These are phyloP conservation scores for Termitomyces heimii DNA, from an alignment of 768 basidiomycete species.

Conservation along the genomic window DNA sequence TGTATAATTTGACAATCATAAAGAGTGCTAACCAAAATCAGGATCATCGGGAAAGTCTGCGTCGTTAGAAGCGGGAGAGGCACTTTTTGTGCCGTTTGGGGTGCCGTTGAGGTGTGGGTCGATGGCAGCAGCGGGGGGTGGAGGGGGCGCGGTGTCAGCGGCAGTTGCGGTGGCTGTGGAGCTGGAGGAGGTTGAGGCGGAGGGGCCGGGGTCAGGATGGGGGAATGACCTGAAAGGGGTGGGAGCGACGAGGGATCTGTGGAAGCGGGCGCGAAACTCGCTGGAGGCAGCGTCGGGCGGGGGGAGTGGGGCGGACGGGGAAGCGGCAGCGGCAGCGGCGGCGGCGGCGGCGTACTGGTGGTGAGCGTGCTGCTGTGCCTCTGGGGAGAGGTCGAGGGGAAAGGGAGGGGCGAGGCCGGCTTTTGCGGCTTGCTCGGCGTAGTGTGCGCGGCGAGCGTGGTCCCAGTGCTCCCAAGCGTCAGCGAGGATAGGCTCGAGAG, in stretches of 20 bases:
- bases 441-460: conserved; percentile 47
- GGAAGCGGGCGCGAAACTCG: conserved; percentile 66
- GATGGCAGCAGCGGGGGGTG: conserved; percentile 22
- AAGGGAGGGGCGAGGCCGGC: conserved; percentile 24
- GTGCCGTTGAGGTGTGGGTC: conserved; percentile 26
- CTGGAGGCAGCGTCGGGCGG: conserved; percentile 22
- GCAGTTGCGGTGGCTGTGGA: not conserved
- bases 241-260: conserved; percentile 52
- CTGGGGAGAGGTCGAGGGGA: conserved; percentile 19
- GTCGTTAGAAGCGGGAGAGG: not conserved
- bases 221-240: conserved; percentile 43
- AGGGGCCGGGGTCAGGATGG: conserved; percentile 7
- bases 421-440: conserved; percentile 33
- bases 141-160: not conserved
- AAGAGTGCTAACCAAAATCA: conserved; percentile 12
- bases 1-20: too few relatives aligned
- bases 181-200: not conserved
- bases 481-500: conserved; percentile 74
- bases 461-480: conserved; percentile 88
- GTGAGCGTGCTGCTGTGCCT: conserved; percentile 5
- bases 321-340: conserved; percentile 3
- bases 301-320: too few relatives aligned
- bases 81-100: conserved; percentile 5
- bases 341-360: conserved; percentile 14
- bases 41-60: conserved; percentile 9